phyloP scores from a whole-genome alignment of 2,329 filamentous ascomycete species.

The Chrysoporthe austroafricana region DNA sequence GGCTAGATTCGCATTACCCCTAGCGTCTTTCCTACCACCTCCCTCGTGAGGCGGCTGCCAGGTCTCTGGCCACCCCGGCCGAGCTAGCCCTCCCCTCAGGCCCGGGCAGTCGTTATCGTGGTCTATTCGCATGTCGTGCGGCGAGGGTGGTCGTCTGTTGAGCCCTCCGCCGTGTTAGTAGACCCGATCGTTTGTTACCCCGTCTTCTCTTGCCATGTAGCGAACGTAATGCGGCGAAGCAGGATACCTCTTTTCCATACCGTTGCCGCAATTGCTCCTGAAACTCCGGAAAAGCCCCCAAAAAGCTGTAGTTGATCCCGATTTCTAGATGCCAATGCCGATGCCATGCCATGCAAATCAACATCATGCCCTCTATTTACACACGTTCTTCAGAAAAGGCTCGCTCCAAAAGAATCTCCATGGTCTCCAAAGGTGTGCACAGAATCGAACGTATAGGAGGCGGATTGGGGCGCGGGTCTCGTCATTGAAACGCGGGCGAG shows the following conservation, averaged over 20 bases:
- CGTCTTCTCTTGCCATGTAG: constrained; percentile 41
- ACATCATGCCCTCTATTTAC: constrained; percentile 55
- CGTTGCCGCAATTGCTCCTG: constrained; percentile 46
- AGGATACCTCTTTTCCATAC: constrained; percentile 40
- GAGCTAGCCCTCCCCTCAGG: constrained; percentile 41
- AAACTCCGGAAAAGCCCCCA: constrained; percentile 48
- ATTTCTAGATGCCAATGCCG: constrained; percentile 53
- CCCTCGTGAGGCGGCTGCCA: constrained; percentile 14
- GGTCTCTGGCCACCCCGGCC: constrained; percentile 29
- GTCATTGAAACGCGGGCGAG: constrained; percentile 20
- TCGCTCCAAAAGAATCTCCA: constrained; percentile 26
- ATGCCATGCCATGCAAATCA: constrained; percentile 54
- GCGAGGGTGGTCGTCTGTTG: constrained; percentile 25
- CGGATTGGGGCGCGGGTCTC: constrained; percentile 20
- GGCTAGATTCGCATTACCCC: constrained; percentile 37
- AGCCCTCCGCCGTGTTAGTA: constrained; percentile 30
- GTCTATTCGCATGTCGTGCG: constrained; percentile 23
- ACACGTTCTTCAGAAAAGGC: constrained; percentile 43
- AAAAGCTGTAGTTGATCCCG: constrained; percentile 37
- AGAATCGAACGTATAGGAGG: constrained; percentile 29
- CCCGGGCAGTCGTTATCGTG: constrained; percentile 34
- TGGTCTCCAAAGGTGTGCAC: constrained; percentile 30
- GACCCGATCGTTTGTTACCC: constrained; percentile 23
- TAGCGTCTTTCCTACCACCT: constrained; percentile 17
- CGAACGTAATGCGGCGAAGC: constrained; percentile 49